Evolutionary conservation across 2,329 filamentous ascomycete genomes (phyloP), one percentile per base, ranked within the genome.

Genomic region (Cryoendolithus antarcticus): DNA sequence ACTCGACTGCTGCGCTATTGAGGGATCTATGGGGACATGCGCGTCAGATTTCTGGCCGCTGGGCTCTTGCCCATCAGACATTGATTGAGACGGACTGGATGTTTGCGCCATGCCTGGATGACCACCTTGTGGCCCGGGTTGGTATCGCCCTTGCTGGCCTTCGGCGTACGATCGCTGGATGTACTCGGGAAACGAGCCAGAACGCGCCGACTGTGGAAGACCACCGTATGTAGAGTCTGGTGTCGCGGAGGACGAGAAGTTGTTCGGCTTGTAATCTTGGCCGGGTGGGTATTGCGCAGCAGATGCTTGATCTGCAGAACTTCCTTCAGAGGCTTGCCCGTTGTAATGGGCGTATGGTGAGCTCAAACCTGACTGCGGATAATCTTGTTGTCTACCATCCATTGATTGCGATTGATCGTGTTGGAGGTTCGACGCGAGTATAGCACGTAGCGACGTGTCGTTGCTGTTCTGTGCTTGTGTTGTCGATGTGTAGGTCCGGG

Each of bases 11-110:
- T 19, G 80, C 64, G 86, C 83, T 63, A 95, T 94, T 64, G 86
- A 93, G 59, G 88, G 86, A 93, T 95, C 89, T 95, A 93, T 88
- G 81, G 86, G 86, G 72, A 93, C 78, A 79, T 86, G 81, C 76
- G 75, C 76, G 86, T 94, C 84, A 94, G 88, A 93, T 67, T 86
- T 88, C 69, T 55, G 50, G 44, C 74, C 71, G 69, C 75, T 73
- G 70, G 80, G 80, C 80, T 82, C 77, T 74, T 71, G 70, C 63
- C 71, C 82, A 85, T 86, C 82, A 75, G 79, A 75, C 71, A 84
- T 71, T 78, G 82, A 74, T 74, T 85, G 75, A 69, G 85, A 94
- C 86, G 85, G 84, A 94, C 88, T 94, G 82, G 85, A 85, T 81
- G 86, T 77, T 85, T 94, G 86, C 77, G 88, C 86, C 88, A 95